These are phyloP conservation scores for Arthrobotrys pseudoclavata DNA, from an alignment of 2,329 filamentous ascomycete genomes.

Conservation along the genomic window DNA sequence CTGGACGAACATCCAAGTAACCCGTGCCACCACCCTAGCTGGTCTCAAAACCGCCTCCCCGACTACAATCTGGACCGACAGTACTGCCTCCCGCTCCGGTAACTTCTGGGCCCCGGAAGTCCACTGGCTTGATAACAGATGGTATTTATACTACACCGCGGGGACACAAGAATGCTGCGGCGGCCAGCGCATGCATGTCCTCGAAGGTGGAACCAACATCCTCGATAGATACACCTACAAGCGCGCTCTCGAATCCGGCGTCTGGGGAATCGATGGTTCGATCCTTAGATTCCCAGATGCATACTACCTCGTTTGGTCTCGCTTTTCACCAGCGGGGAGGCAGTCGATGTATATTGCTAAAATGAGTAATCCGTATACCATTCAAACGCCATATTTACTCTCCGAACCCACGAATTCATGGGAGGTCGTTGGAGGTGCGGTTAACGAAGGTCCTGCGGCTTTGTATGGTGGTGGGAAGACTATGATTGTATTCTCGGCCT, in stretches of 20 bases:
- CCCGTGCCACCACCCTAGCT: slow-evolving; percentile 71
- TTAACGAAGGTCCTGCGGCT: slow-evolving; percentile 72
- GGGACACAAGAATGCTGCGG: slow-evolving; percentile 69
- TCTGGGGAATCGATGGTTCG: slow-evolving; percentile 72
- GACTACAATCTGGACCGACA: slow-evolving; percentile 70
- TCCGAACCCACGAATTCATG: slow-evolving; percentile 70
- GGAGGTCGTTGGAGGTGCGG: slow-evolving; percentile 70
- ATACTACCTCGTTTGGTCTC: slow-evolving; percentile 73
- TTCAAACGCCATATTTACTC: slow-evolving; percentile 69
- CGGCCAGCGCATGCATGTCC: slow-evolving; percentile 70
- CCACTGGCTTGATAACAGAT: slow-evolving; percentile 63
- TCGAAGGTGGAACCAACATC: slow-evolving; percentile 70
- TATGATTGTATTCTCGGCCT: slow-evolving; percentile 71
- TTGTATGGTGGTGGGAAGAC: slow-evolving; percentile 72
- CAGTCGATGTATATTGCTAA: slow-evolving; percentile 67
- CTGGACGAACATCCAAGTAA: slow-evolving; percentile 72
- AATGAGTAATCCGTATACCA: slow-evolving; percentile 66
- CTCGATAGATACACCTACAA: slow-evolving; percentile 71
- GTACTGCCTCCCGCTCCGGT: slow-evolving; percentile 69
- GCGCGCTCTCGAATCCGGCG: slow-evolving; percentile 67
- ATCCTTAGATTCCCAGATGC: slow-evolving; percentile 69
- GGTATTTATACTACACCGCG: slow-evolving; percentile 74
- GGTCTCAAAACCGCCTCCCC: slow-evolving; percentile 71
- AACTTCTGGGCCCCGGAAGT: slow-evolving; percentile 72
- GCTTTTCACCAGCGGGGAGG: slow-evolving; percentile 67